phyloP scores from a whole-genome alignment of 2,329 filamentous ascomycete species.

The Akanthomyces dipterigenus region DNA sequence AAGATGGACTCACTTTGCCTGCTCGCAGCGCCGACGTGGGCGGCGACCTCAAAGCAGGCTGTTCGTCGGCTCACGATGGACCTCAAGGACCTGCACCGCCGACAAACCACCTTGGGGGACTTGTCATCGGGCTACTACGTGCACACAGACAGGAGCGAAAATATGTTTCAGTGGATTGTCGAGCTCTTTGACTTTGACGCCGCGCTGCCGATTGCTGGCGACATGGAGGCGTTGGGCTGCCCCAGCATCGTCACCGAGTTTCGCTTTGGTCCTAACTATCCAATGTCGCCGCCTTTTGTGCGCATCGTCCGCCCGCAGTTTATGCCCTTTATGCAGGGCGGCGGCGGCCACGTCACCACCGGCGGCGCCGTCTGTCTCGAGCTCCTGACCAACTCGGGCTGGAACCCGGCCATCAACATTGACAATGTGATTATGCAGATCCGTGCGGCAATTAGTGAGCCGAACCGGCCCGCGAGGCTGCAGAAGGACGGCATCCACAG shows the following conservation, averaged over 20 bases:
- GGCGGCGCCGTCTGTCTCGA: conserved; percentile 84
- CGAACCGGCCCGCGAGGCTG: conserved; percentile 70
- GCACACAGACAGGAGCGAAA: conserved; percentile 57
- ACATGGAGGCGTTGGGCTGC: conserved; percentile 59
- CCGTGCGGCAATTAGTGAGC: conserved; percentile 63
- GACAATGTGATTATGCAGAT: conserved; percentile 79
- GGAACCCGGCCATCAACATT: conserved; percentile 65
- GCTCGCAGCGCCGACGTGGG: conserved; percentile 51
- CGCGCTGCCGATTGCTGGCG: conserved; percentile 60
- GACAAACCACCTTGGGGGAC: conserved; percentile 54
- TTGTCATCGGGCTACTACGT: conserved; percentile 80
- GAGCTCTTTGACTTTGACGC: conserved; percentile 78
- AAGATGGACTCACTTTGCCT: background rate
- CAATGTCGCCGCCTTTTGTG: conserved; percentile 75
- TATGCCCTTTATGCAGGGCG: conserved; percentile 61
- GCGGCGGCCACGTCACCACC: conserved; percentile 77
- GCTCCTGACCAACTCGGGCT: conserved; percentile 75
- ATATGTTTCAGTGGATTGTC: conserved; percentile 87
- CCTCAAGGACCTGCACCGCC: conserved; percentile 54
- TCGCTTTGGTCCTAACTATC: conserved; percentile 70
- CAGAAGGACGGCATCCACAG: conserved; percentile 20
- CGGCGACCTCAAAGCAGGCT: conserved; percentile 53
- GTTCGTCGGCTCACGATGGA: conserved; percentile 50
- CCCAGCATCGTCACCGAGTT: conserved; percentile 73
- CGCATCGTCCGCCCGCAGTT: conserved; percentile 78